A percentile compares a stretch with the other conserved stretches of the same genome.
These are phyloP conservation scores for Brassica juncea DNA, from an alignment of 345 rosid species.

Conservation along the genomic window DNA sequence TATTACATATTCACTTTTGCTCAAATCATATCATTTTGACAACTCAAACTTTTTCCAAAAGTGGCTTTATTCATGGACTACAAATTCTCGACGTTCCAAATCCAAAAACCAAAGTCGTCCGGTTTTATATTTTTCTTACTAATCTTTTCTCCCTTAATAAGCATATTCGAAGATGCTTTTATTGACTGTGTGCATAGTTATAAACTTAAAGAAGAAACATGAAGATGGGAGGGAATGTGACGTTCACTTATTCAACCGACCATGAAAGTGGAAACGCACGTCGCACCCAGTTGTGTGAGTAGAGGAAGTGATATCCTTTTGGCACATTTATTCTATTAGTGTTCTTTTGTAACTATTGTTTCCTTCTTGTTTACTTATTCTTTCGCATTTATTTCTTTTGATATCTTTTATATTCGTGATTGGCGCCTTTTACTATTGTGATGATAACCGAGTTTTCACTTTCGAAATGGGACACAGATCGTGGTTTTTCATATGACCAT, in stretches of 20 bases:
- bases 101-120: not conserved
- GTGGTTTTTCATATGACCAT: slow-evolving; percentile 27
- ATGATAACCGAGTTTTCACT: slow-evolving; percentile 38
- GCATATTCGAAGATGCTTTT: not conserved
- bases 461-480: slow-evolving; percentile 35
- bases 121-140: not conserved
- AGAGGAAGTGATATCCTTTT: not conserved
- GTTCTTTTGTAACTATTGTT: not conserved
- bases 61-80: slow-evolving; percentile 26
- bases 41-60: slow-evolving; percentile 20
- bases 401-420: not conserved
- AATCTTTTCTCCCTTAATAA: not conserved
- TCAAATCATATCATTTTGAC: slow-evolving; percentile 23
- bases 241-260: slow-evolving; percentile 29
- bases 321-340: not conserved
- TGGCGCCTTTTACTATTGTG: slow-evolving; percentile 28
- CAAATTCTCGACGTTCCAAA: slow-evolving; percentile 14
- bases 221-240: slow-evolving; percentile 7
- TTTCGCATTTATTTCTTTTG: not conserved
- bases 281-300: too few species aligned
- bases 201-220: not conserved
- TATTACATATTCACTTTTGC: slow-evolving; percentile 31
- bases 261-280: slow-evolving; percentile 25
- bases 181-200: slow-evolving; percentile 3
- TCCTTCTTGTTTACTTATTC: not conserved